A percentile compares a stretch with the other conserved stretches of the same genome.
Conservation (phyloP, 495 filamentous ascomycete genomes). For the Neurospora sp. region DNA sequence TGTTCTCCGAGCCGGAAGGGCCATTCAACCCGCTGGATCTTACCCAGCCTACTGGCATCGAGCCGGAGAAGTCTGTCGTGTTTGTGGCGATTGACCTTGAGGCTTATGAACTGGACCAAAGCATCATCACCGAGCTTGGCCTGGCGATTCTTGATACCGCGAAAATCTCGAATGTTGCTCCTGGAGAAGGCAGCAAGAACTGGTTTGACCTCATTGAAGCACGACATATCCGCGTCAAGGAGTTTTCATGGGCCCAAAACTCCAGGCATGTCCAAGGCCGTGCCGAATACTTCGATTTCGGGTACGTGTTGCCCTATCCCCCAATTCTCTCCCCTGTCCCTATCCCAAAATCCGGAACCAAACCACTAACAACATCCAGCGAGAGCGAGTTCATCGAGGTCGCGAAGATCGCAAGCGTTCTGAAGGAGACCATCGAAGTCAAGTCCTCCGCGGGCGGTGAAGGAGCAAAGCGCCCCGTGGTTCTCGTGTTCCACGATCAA, state of each 20-base stretch:
- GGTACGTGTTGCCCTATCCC: conserved; percentile 25
- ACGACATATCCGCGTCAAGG: conserved; percentile 66
- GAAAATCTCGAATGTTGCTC: conserved; percentile 41
- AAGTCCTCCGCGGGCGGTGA: background rate
- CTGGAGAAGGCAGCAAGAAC: conserved; percentile 47
- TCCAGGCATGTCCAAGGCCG: conserved; percentile 54
- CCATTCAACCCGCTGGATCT: conserved; percentile 7
- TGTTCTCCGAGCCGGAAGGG: background rate
- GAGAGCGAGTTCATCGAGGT: conserved; percentile 21
- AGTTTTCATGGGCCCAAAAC: conserved; percentile 58
- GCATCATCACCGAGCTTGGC: conserved; percentile 72
- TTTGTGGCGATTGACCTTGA: conserved; percentile 80
- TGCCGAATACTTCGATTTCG: conserved; percentile 68
- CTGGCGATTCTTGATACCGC: conserved; percentile 71
- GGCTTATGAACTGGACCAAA: conserved; percentile 55
- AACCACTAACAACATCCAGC: conserved; percentile 19
- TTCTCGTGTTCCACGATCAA: conserved; percentile 75
- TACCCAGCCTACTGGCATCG: conserved; percentile 27
- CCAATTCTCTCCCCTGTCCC: background rate
- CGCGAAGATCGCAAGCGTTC: conserved; percentile 2
- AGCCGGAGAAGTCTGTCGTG: conserved; percentile 40
- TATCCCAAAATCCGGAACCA: conserved; percentile 13
- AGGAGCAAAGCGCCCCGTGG: conserved; percentile 42
- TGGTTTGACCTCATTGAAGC: conserved; percentile 58
- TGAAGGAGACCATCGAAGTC: conserved; percentile 22